A percentile compares a stretch with the other conserved stretches of the same genome.
These are phyloP conservation scores for Rosa rugosa DNA, from an alignment of 306 rosid species.

Conservation along the genomic window DNA sequence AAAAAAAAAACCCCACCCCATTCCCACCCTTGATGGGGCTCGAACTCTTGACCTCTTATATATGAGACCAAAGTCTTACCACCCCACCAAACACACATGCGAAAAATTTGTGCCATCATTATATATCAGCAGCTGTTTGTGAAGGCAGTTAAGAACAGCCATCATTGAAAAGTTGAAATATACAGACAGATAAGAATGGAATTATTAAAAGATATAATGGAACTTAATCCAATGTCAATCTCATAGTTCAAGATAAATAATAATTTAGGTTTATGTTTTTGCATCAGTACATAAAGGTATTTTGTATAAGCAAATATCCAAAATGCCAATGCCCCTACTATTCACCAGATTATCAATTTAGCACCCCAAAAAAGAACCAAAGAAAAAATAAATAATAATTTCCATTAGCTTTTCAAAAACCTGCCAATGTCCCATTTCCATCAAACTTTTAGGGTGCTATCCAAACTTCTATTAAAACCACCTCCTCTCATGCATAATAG, in stretches of 20 bases:
- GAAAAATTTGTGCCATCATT: neutral
- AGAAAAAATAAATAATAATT: no score
- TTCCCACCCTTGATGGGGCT: no score
- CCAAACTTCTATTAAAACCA: neutral
- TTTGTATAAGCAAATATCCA: neutral
- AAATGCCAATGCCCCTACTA: neutral
- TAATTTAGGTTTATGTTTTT: neutral
- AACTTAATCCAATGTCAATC: neutral
- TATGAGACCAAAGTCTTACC: no score
- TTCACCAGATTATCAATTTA: neutral
- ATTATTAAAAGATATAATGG: neutral
- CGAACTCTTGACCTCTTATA: no score
- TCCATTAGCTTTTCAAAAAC: neutral
- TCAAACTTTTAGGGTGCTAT: neutral
- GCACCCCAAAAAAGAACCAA: neutral
- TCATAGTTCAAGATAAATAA: neutral
- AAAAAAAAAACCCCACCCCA: no score
- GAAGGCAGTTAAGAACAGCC: neutral
- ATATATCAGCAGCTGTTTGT: neutral
- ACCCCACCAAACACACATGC: neutral
- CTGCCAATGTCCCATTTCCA: neutral
- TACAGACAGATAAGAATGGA: neutral
- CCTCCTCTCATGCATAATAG: neutral
- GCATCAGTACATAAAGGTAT: slow-evolving; percentile 7
- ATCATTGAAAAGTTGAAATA: neutral